Evolutionary conservation across 257 asterid genomes (phyloP).

Genomic region (Datura wrightii): DNA sequence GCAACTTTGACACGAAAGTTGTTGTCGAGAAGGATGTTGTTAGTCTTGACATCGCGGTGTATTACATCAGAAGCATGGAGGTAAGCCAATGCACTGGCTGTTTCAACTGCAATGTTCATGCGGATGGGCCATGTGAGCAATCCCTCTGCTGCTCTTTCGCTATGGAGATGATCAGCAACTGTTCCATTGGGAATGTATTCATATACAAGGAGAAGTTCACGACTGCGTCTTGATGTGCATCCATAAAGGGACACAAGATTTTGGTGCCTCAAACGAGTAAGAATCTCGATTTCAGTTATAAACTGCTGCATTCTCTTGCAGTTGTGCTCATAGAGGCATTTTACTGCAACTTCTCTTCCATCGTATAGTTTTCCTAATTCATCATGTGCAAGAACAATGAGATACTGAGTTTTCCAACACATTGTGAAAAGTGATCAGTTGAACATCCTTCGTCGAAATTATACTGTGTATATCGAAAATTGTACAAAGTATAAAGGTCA

Average conservation of each 20-base stretch:
- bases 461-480: not conserved
- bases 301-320: conserved; percentile 33
- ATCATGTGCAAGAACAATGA: not conserved
- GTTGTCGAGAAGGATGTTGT: conserved; percentile 28
- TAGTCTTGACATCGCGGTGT: conserved; percentile 31
- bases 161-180: conserved; percentile 28
- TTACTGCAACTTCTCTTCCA: conserved; percentile 35
- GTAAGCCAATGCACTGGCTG: conserved; percentile 29
- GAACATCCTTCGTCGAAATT: not conserved
- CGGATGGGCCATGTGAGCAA: conserved; percentile 32
- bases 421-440: not conserved
- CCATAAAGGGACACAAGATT: conserved; percentile 34
- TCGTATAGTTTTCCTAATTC: conserved; percentile 19
- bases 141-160: conserved; percentile 14
- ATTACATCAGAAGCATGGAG: conserved; percentile 34
- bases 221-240: conserved; percentile 29
- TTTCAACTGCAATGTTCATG: conserved; percentile 30
- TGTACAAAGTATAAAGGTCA: not conserved
- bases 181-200: conserved; percentile 30
- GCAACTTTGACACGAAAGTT: conserved; percentile 32
- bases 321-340: conserved; percentile 32
- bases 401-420: not conserved
- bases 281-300: conserved; percentile 28
- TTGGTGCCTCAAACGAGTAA: conserved; percentile 30
- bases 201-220: conserved; percentile 34